Conservation (phyloP, 768 basidiomycete genomes). For the Goffeauzyma gilvescens region DNA sequence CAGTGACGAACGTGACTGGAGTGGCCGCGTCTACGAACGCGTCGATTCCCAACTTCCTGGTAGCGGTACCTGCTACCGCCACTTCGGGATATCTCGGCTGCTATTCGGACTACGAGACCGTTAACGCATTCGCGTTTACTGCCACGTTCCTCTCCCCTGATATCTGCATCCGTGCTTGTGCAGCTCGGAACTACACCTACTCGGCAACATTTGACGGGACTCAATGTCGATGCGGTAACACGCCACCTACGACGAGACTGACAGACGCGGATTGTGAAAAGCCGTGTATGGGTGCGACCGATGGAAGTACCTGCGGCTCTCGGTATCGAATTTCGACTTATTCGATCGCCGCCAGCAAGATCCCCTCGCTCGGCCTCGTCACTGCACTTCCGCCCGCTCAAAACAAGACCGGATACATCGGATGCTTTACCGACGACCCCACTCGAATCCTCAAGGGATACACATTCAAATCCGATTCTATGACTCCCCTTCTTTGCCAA, state of each 20-base stretch:
- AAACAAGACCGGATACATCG: too few species aligned
- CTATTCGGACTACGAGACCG: conserved; percentile 12
- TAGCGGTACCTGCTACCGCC: too few species aligned
- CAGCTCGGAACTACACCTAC: conserved; percentile 6
- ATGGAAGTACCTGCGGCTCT: background rate
- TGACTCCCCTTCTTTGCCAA: too few species aligned
- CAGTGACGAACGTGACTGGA: conserved; percentile 15
- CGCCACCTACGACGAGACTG: conserved; percentile 1
- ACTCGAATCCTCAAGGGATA: too few species aligned
- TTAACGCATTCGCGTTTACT: conserved; percentile 8
- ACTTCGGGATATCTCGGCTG: conserved; percentile 14
- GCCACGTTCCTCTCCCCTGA: conserved; percentile 12
- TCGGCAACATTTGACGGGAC: conserved; percentile 13
- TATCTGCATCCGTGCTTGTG: conserved; percentile 11
- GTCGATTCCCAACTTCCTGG: too few species aligned
- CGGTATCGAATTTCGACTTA: background rate
- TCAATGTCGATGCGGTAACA: conserved; percentile 12
- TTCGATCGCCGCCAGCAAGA: too few species aligned
- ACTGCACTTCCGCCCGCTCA: too few species aligned
- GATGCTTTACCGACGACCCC: too few species aligned
- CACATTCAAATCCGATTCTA: too few species aligned
- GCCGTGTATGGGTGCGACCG: background rate
- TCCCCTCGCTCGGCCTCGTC: too few species aligned
- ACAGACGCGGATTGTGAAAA: background rate
- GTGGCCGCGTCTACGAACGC: too few species aligned